These are phyloP conservation scores for Penicillium angulare DNA, from an alignment of 495 filamentous ascomycete species.

Conservation along the genomic window DNA sequence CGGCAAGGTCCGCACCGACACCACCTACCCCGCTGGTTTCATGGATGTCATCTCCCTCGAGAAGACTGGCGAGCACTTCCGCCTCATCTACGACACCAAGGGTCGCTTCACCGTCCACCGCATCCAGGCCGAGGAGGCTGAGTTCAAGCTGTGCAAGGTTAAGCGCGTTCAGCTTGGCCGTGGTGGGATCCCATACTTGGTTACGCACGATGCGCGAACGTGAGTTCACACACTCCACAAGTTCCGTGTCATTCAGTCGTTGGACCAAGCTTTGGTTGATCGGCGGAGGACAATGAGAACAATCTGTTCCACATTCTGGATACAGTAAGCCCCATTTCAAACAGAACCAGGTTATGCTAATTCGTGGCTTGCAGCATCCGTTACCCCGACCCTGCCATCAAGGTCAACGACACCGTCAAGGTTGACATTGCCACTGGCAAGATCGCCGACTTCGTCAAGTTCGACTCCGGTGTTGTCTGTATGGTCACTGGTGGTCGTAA, in stretches of 20 bases:
- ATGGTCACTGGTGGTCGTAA: constrained; percentile 99
- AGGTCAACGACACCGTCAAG: constrained; percentile 99
- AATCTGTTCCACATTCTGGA: constrained; percentile 26
- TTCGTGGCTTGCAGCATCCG: constrained; percentile 68
- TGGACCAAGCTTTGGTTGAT: constrained; percentile 97
- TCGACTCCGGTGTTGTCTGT: constrained; percentile 94
- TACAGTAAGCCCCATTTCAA: constrained; percentile 33
- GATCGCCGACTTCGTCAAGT: constrained; percentile 92
- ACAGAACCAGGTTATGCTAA: constrained; percentile 41
- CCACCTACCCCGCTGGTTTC: constrained; percentile 95
- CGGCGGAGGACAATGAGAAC: constrained; percentile 48
- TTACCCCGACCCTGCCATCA: constrained; percentile 95
- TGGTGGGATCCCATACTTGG: constrained; percentile 99
- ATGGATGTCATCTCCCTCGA: constrained; percentile 99
- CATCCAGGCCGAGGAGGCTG: constrained; percentile 94
- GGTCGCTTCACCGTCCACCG: constrained; percentile 99
- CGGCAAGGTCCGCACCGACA: constrained; percentile 98
- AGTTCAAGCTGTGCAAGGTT: constrained; percentile 99
- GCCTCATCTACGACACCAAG: constrained; percentile 99
- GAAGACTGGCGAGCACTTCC: constrained; percentile 99
- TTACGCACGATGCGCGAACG: constrained; percentile 99
- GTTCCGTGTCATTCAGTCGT: constrained; percentile 96
- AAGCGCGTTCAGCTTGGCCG: constrained; percentile 98
- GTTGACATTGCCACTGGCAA: constrained; percentile 95
- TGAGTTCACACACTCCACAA: constrained; percentile 70